A percentile compares a stretch with the other conserved stretches of the same genome.
Evolutionary conservation across 768 basidiomycete species (phyloP).

Genomic region (Suillus decipiens): DNA sequence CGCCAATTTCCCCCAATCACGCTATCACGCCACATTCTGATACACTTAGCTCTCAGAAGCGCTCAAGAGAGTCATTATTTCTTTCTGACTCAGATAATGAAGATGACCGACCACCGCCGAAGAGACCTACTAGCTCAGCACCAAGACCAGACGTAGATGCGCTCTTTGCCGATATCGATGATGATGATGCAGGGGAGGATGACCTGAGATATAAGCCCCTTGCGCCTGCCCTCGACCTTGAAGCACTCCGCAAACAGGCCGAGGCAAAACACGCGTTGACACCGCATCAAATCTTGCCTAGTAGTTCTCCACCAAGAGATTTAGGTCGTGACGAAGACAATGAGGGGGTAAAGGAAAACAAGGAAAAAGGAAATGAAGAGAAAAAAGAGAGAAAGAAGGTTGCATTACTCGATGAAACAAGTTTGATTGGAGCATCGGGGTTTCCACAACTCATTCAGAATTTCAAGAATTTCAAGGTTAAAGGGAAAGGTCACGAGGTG

Average conservation of each 20-base stretch:
- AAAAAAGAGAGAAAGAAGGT: slow-evolving; percentile 36
- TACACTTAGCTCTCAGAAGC: slow-evolving; percentile 25
- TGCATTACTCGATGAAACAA: slow-evolving; percentile 71
- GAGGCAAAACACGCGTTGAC: slow-evolving; percentile 48
- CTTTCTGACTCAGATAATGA: slow-evolving; percentile 54
- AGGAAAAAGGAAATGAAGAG: slow-evolving; percentile 22
- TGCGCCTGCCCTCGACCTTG: slow-evolving; percentile 53
- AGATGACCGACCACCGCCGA: slow-evolving; percentile 41
- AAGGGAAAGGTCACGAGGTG: slow-evolving; percentile 94
- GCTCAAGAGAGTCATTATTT: slow-evolving; percentile 51
- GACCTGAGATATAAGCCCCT: slow-evolving; percentile 47
- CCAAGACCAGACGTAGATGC: slow-evolving; percentile 38
- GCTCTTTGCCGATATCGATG: slow-evolving; percentile 49
- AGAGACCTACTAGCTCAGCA: slow-evolving; percentile 24
- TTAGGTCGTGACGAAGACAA: slow-evolving; percentile 28
- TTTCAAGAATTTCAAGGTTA: slow-evolving; percentile 75
- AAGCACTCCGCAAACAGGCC: slow-evolving; percentile 54
- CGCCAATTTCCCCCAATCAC: slow-evolving; percentile 38
- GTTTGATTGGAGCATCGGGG: slow-evolving; percentile 71
- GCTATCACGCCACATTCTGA: slow-evolving; percentile 22
- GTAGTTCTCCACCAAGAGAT: slow-evolving; percentile 43
- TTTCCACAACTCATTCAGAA: slow-evolving; percentile 80
- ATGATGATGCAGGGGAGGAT: slow-evolving; percentile 49
- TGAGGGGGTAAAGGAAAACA: slow-evolving; percentile 16
- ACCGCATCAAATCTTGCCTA: slow-evolving; percentile 48